These are phyloP conservation scores for Sungouiozyma ichnusensis DNA, from an alignment of 805 yeast species.

Conservation along the genomic window DNA sequence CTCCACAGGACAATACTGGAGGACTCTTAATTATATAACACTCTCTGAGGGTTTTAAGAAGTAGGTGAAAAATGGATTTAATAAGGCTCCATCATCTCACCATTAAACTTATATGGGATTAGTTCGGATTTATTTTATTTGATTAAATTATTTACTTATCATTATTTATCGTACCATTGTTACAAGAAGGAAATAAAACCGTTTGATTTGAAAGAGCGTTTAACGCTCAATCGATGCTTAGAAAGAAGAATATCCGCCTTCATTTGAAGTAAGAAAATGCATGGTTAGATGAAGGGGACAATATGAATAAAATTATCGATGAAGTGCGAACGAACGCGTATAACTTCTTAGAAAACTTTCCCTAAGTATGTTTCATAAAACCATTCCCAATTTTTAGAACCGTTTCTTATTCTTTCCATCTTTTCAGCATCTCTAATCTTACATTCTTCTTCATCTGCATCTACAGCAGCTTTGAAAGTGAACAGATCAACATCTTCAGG, in stretches of 20 bases:
- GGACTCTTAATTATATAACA: too few species aligned
- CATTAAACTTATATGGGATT: too few species aligned
- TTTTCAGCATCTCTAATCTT: slow-evolving; percentile 23
- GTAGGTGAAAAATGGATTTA: too few species aligned
- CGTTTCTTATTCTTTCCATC: slow-evolving; percentile 19
- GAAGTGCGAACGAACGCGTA: not conserved
- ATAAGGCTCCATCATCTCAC: too few species aligned
- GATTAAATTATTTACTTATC: not conserved
- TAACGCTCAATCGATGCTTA: not conserved
- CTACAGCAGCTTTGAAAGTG: slow-evolving; percentile 21
- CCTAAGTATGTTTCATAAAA: slow-evolving; percentile 39
- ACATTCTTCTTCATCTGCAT: slow-evolving; percentile 27
- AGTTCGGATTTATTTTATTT: too few species aligned
- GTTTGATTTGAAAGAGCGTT: not conserved
- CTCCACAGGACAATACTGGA: too few species aligned
- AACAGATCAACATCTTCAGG: slow-evolving; percentile 48
- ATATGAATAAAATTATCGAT: not conserved
- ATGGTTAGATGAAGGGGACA: not conserved
- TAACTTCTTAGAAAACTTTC: slow-evolving; percentile 33
- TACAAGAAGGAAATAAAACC: not conserved
- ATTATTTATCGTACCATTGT: too few species aligned
- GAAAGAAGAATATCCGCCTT: not conserved
- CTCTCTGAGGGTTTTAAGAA: too few species aligned
- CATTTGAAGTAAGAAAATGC: not conserved
- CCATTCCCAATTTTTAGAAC: slow-evolving; percentile 33